Evolutionary conservation across 441 rosid species (phyloP).

Genomic region (Erodium texanum): DNA sequence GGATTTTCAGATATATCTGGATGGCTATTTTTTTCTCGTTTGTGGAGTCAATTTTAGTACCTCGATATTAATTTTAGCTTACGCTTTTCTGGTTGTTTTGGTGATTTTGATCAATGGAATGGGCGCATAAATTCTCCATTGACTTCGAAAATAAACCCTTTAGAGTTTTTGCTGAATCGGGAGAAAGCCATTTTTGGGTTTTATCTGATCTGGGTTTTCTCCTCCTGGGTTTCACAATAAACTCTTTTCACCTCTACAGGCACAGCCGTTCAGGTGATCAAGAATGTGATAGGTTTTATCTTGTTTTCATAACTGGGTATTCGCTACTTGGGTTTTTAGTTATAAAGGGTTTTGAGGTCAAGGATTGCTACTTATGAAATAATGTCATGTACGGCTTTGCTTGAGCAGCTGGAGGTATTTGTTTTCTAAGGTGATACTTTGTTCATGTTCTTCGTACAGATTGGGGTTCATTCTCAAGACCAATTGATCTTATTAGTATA

Average conservation of each 20-base stretch:
- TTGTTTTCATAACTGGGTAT: neutral
- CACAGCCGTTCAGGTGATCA: neutral
- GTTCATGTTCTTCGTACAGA: neutral
- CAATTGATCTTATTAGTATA: neutral
- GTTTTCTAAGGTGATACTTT: neutral
- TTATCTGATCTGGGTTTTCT: conserved; percentile 7
- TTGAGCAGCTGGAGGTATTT: conserved; percentile 1
- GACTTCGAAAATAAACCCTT: neutral
- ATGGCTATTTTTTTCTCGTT: neutral
- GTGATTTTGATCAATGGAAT: neutral
- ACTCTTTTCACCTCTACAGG: neutral
- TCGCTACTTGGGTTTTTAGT: neutral
- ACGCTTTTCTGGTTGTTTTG: neutral
- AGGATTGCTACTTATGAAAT: neutral
- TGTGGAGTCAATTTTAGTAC: neutral
- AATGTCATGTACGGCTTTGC: neutral
- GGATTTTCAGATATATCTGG: neutral
- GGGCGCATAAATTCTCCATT: neutral
- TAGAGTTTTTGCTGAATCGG: neutral
- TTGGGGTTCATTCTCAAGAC: neutral
- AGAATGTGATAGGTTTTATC: conserved; percentile 3
- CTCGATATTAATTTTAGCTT: neutral
- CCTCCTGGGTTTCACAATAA: neutral
- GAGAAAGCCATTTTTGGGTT: conserved; percentile 7
- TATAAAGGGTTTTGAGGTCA: neutral